These are phyloP conservation scores for Tolypocladium capitatum DNA, from an alignment of 2,329 filamentous ascomycete species.

Conservation along the genomic window DNA sequence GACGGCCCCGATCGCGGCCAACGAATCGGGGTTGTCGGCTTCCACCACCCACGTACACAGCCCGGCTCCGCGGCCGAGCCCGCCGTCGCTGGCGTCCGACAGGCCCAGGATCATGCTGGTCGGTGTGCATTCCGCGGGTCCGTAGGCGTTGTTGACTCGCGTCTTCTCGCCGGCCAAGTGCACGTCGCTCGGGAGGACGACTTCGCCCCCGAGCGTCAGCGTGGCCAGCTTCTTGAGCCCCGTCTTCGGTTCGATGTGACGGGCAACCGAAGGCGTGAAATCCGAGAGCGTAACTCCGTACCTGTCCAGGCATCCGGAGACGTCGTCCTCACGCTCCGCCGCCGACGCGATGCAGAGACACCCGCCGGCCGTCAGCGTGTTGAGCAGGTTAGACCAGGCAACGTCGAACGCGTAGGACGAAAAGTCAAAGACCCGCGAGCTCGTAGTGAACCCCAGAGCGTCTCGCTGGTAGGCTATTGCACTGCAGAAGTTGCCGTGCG, in stretches of 20 bases:
- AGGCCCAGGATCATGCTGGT: background rate
- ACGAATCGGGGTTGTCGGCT: constrained; percentile 4
- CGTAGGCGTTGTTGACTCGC: constrained; percentile 8
- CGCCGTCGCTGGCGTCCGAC: background rate
- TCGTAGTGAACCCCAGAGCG: constrained; percentile 1
- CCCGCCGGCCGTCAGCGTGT: constrained; percentile 1
- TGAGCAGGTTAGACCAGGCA: constrained; percentile 1
- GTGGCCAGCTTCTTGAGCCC: constrained; percentile 4
- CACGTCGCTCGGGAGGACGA: constrained; percentile 3
- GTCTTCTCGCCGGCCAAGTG: constrained; percentile 4
- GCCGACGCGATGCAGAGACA: constrained; percentile 6
- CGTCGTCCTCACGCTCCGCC: constrained; percentile 4
- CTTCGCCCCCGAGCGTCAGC: constrained; percentile 7
- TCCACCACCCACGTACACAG: constrained; percentile 10
- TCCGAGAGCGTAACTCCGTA: constrained; percentile 5
- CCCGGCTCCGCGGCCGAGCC: constrained; percentile 3
- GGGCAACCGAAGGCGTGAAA: constrained; percentile 9
- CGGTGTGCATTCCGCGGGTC: constrained; percentile 10
- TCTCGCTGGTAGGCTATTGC: constrained; percentile 4
- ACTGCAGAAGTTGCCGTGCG: constrained; percentile 7
- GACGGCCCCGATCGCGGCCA: constrained; percentile 9
- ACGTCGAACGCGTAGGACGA: constrained; percentile 7
- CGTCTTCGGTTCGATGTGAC: constrained; percentile 2
- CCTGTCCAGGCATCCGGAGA: constrained; percentile 3
- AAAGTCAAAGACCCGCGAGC: constrained; percentile 5